These are phyloP conservation scores for Capsella rubella DNA, from an alignment of 441 rosid species.

Conservation along the genomic window DNA sequence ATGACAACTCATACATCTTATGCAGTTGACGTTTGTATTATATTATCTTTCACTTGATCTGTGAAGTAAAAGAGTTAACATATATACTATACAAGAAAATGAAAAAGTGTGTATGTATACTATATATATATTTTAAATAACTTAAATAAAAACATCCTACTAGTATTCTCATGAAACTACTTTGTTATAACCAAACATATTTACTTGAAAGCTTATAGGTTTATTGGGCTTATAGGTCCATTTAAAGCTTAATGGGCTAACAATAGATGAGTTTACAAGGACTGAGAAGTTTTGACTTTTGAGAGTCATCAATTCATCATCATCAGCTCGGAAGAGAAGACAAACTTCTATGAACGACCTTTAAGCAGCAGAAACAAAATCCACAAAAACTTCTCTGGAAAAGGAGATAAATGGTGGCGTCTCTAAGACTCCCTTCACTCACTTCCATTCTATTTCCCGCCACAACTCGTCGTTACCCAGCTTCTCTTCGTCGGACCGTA, in stretches of 20 bases:
- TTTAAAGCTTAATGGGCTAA: background rate
- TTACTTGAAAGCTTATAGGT: no score
- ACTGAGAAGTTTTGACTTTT: background rate
- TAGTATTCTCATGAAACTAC: no score
- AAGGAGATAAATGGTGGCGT: conserved; percentile 56
- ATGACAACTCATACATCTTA: conserved; percentile 40
- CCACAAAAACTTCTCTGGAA: background rate
- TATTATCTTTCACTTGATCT: conserved; percentile 28
- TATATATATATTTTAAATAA: no score
- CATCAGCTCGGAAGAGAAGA: conserved; percentile 15
- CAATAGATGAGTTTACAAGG: background rate
- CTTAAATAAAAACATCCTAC: no score
- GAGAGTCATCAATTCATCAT: background rate
- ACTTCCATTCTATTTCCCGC: conserved; percentile 59
- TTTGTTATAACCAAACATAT: no score
- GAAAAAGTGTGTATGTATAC: background rate
- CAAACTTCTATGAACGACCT: conserved; percentile 16
- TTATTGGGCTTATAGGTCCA: background rate
- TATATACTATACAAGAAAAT: background rate
- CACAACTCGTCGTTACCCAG: conserved; percentile 53
- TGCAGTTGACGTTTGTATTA: conserved; percentile 27
- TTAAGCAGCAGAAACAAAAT: background rate
- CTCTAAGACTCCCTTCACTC: conserved; percentile 67
- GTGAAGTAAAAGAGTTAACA: conserved; percentile 26
- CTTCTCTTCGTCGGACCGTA: conserved; percentile 46